Evolutionary conservation across 2,329 filamentous ascomycete genomes (phyloP).

Genomic region (Cercospora sesami): DNA sequence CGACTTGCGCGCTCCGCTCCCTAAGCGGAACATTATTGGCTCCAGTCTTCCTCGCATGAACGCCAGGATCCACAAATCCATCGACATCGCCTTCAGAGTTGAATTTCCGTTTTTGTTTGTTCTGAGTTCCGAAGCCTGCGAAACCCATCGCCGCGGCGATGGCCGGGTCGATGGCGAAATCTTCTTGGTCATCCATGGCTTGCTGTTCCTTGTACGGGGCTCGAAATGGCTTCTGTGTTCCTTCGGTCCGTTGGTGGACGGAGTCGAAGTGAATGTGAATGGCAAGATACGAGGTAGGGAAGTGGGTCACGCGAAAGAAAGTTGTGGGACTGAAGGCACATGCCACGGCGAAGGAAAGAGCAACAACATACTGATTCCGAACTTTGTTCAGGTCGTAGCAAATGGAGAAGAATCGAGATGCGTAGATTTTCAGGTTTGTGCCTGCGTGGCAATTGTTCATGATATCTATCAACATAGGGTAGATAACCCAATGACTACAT

Average conservation of each 20-base stretch:
- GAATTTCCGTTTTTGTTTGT: slow-evolving; percentile 70
- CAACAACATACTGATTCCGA: not conserved
- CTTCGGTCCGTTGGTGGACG: not conserved
- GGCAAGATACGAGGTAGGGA: not conserved
- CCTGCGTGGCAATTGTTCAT: not conserved
- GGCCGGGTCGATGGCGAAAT: slow-evolving; percentile 51
- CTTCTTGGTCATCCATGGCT: slow-evolving; percentile 30
- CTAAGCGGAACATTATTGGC: slow-evolving; percentile 34
- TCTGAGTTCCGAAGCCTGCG: slow-evolving; percentile 64
- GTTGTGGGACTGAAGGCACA: not conserved
- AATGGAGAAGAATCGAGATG: too few relatives aligned
- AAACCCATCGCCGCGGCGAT: slow-evolving; percentile 74
- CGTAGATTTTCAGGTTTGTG: too few relatives aligned
- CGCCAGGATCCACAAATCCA: slow-evolving; percentile 47
- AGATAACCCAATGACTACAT: not conserved
- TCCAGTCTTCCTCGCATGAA: slow-evolving; percentile 37
- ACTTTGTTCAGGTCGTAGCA: too few relatives aligned
- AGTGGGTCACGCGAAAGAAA: not conserved
- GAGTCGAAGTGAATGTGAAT: slow-evolving; percentile 3
- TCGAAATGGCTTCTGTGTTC: not conserved
- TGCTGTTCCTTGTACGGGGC: too few relatives aligned
- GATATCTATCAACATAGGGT: not conserved
- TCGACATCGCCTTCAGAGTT: slow-evolving; percentile 54
- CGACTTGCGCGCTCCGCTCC: slow-evolving; percentile 1
- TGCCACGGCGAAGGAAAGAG: not conserved